phyloP scores from a whole-genome alignment of 306 rosid species.

The Malus sieversii region DNA sequence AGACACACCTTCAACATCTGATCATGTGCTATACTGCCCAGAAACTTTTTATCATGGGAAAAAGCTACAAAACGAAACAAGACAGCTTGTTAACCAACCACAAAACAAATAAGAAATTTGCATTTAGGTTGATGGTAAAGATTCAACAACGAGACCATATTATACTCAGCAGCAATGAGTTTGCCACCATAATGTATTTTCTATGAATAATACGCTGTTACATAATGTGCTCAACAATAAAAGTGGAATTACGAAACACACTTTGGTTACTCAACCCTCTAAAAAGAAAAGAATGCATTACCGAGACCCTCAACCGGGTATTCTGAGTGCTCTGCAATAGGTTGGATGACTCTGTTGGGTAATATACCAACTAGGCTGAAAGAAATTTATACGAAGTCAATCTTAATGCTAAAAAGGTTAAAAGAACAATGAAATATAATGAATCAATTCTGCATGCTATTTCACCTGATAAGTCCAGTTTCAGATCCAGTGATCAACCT shows the following conservation, averaged over 20 bases:
- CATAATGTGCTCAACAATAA: neutral
- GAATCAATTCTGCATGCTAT: neutral
- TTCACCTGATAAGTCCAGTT: slow-evolving; percentile 92
- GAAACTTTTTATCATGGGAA: slow-evolving; percentile 64
- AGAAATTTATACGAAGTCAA: neutral
- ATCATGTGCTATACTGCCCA: slow-evolving; percentile 85
- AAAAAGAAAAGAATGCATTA: slow-evolving; percentile 25
- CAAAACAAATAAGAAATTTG: neutral
- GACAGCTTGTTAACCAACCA: slow-evolving; percentile 8
- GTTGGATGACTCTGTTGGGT: slow-evolving; percentile 83
- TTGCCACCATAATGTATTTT: neutral
- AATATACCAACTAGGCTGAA: slow-evolving; percentile 73
- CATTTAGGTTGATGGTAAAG: neutral
- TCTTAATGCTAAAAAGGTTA: neutral
- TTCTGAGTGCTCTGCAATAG: slow-evolving; percentile 87
- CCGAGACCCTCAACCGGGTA: slow-evolving; percentile 89
- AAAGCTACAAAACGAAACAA: slow-evolving; percentile 51
- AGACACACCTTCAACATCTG: slow-evolving; percentile 57
- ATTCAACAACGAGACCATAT: neutral
- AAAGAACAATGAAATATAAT: slow-evolving; percentile 10
- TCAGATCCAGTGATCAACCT: slow-evolving; percentile 81
- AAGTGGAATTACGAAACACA: neutral
- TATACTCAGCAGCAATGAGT: neutral
- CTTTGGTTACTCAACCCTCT: neutral
- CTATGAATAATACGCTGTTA: neutral